Evolutionary conservation across 352 stramenopile genomes (phyloP).

Genomic region (Globisporangium parvum): DNA sequence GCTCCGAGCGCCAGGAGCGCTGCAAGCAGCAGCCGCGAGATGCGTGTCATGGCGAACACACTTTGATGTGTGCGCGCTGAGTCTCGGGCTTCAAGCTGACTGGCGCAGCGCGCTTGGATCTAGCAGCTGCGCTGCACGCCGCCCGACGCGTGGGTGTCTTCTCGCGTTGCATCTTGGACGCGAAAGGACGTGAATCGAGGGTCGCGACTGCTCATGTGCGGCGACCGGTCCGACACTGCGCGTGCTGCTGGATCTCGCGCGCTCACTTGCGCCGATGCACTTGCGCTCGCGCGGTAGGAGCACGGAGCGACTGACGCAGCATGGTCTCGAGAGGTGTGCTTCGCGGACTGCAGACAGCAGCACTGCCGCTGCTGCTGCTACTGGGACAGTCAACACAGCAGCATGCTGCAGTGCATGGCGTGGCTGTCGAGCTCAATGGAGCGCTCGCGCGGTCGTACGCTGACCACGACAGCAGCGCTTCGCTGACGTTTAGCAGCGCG

Average conservation of each 20-base stretch:
- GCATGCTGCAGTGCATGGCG: neutral
- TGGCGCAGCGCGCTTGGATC: no score
- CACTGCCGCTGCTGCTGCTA: conserved; percentile 1
- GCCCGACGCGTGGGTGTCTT: no score
- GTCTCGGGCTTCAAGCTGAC: no score
- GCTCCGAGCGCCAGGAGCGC: neutral
- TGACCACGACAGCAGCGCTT: neutral
- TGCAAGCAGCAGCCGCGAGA: neutral
- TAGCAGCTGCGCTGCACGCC: no score
- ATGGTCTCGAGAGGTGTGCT: neutral
- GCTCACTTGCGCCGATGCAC: no score
- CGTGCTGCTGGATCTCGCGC: no score
- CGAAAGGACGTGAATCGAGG: no score
- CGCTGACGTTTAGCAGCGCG: conserved; percentile 5
- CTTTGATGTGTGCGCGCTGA: neutral
- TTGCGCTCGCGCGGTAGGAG: no score
- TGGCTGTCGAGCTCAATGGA: conserved; percentile 8
- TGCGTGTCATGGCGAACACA: no score
- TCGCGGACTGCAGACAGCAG: neutral
- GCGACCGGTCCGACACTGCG: no score
- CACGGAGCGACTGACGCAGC: neutral
- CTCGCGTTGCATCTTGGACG: no score
- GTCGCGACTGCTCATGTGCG: no score
- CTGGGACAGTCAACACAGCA: neutral
- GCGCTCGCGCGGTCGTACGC: conserved; percentile 9